Percentiles rank a stretch among this genome's conserved stretches.
These are phyloP conservation scores for Apiospora pterosperma DNA, from an alignment of 2,329 filamentous ascomycete species.

Conservation along the genomic window DNA sequence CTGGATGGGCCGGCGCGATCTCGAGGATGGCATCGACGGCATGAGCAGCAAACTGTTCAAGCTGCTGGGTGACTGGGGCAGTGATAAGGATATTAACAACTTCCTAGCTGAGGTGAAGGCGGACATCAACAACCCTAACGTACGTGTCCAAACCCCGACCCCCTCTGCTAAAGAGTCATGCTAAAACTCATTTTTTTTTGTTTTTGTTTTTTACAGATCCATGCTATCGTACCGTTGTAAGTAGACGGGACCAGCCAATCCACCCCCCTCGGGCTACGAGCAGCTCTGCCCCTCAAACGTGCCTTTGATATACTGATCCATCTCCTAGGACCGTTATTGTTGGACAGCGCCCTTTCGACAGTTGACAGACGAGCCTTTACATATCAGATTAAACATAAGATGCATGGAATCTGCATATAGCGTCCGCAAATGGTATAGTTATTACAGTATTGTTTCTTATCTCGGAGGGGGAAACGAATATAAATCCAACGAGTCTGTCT, in stretches of 20 bases:
- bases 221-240: slow-evolving; percentile 15
- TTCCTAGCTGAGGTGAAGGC: slow-evolving; percentile 12
- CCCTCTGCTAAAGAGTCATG: not conserved
- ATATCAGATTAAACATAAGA: not conserved
- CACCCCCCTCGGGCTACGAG: not conserved
- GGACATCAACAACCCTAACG: slow-evolving; percentile 12
- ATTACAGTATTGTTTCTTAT: not conserved
- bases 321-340: slow-evolving; percentile 11
- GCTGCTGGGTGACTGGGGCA: slow-evolving; percentile 21
- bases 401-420: not conserved
- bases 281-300: not conserved
- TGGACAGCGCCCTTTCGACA: slow-evolving; percentile 14
- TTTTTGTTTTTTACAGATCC: slow-evolving; percentile 11
- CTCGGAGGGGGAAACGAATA: not conserved
- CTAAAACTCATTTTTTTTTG: not conserved
- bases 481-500: not conserved
- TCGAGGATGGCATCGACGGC: slow-evolving; percentile 19
- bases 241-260: not conserved
- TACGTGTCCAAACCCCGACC: not conserved
- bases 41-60: slow-evolving; percentile 21
- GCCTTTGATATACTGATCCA: not conserved
- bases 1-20: slow-evolving; percentile 18
- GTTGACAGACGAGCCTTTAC: not conserved
- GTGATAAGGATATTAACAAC: slow-evolving; percentile 11
- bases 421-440: not conserved